Percentiles rank a stretch among this genome's conserved stretches.
phyloP scores from a whole-genome alignment of 139 green algal genomes.

The Monoraphidium neglectum region DNA sequence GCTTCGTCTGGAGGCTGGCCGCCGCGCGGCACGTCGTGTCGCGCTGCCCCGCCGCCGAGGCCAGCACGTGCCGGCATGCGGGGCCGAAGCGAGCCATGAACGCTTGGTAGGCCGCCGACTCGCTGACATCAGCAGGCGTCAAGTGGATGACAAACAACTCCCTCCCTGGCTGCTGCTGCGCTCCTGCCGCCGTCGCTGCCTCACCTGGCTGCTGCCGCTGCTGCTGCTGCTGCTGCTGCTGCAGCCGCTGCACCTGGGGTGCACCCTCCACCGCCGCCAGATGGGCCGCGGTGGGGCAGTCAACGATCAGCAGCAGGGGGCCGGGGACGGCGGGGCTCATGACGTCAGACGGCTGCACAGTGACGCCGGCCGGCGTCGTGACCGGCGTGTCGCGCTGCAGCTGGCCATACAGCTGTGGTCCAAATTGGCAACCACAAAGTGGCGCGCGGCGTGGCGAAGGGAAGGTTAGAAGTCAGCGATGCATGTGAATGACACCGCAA shows the following conservation, averaged over 20 bases:
- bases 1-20: slow-evolving; percentile 62
- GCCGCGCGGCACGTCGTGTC: slow-evolving; percentile 9
- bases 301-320: slow-evolving; percentile 80
- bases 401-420: slow-evolving; percentile 57
- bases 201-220: neutral
- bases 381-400: slow-evolving; percentile 79
- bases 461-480: neutral
- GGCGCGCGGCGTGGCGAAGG: neutral
- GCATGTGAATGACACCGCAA: neutral
- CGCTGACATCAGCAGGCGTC: slow-evolving; percentile 46
- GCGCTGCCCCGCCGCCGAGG: slow-evolving; percentile 6
- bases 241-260: neutral
- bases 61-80: slow-evolving; percentile 50
- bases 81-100: slow-evolving; percentile 42
- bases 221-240: slow-evolving; percentile 6
- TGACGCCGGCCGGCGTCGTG: slow-evolving; percentile 42
- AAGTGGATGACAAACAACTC: too few relatives aligned
- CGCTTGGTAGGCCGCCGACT: slow-evolving; percentile 33
- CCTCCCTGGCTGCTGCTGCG: too few relatives aligned
- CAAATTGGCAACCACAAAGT: neutral
- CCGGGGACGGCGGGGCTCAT: slow-evolving; percentile 73
- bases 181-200: slow-evolving; percentile 6
- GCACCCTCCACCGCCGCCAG: slow-evolving; percentile 37
- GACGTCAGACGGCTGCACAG: slow-evolving; percentile 69
- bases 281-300: slow-evolving; percentile 71